These are phyloP conservation scores for Hymenochaete sp. DNA, from an alignment of 1,284 basidiomycete species.

Conservation along the genomic window DNA sequence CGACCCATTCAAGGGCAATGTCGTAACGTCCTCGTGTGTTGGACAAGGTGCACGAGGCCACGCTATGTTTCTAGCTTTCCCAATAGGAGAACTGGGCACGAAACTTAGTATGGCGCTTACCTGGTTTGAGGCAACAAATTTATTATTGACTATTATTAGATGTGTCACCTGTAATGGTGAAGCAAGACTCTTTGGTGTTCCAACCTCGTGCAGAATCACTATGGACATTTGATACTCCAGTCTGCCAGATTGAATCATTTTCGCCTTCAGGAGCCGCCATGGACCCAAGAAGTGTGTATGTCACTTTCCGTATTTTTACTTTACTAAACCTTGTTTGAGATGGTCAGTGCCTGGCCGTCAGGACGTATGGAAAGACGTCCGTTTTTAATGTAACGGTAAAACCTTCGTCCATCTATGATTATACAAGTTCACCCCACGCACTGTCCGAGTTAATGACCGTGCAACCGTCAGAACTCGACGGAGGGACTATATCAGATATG, in stretches of 20 bases:
- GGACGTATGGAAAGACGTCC: slow-evolving; percentile 23
- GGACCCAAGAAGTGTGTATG: slow-evolving; percentile 32
- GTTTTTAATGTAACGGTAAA: slow-evolving; percentile 24
- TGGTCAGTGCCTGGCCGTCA: slow-evolving; percentile 21
- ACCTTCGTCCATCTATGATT: neutral
- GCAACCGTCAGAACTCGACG: slow-evolving; percentile 16
- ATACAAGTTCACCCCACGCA: neutral
- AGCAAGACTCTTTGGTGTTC: slow-evolving; percentile 29
- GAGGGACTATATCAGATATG: slow-evolving; percentile 19
- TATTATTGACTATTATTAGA: slow-evolving; percentile 30
- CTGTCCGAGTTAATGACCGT: slow-evolving; percentile 14
- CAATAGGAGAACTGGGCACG: slow-evolving; percentile 48
- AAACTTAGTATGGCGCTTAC: slow-evolving; percentile 47
- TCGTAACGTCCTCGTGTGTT: slow-evolving; percentile 33
- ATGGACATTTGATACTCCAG: slow-evolving; percentile 46
- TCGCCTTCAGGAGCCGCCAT: slow-evolving; percentile 20
- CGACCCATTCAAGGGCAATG: slow-evolving; percentile 48
- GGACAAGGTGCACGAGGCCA: slow-evolving; percentile 24
- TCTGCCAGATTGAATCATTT: slow-evolving; percentile 37
- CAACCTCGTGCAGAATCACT: slow-evolving; percentile 35
- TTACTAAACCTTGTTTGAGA: neutral
- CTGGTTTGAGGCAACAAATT: slow-evolving; percentile 6
- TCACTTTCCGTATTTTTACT: neutral
- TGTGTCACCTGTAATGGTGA: slow-evolving; percentile 37
- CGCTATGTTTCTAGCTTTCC: slow-evolving; percentile 41